These are phyloP conservation scores for Psidium guajava DNA, from an alignment of 345 rosid genomes.

Conservation along the genomic window DNA sequence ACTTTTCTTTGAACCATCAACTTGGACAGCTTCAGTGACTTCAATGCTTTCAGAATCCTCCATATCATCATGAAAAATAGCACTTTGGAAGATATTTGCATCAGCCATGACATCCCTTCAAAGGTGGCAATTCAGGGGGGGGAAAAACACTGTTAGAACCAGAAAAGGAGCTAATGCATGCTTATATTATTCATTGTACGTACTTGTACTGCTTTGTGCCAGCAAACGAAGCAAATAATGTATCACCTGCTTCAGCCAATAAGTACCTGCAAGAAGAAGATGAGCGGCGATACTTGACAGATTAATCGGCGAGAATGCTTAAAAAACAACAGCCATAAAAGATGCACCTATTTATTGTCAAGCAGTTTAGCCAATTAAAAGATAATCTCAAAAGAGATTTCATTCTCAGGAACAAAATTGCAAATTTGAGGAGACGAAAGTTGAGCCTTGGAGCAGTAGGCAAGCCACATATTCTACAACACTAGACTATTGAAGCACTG, in stretches of 20 bases:
- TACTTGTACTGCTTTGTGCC: slow-evolving; percentile 97
- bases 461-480: background rate
- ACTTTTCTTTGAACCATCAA: slow-evolving; percentile 31
- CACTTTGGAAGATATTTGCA: slow-evolving; percentile 93
- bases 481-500: background rate
- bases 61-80: slow-evolving; percentile 74
- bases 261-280: slow-evolving; percentile 47
- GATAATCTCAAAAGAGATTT: background rate
- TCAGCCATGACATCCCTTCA: slow-evolving; percentile 92
- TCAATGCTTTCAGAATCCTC: slow-evolving; percentile 32
- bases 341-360: background rate
- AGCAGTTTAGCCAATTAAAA: background rate
- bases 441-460: background rate
- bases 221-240: slow-evolving; percentile 89
- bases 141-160: background rate
- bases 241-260: slow-evolving; percentile 92
- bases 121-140: background rate
- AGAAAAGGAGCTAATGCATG: background rate
- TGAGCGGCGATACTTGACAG: background rate
- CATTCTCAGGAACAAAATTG: background rate
- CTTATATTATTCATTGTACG: slow-evolving; percentile 4
- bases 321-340: background rate
- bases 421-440: background rate
- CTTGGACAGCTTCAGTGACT: slow-evolving; percentile 25
- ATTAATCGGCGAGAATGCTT: background rate